Evolutionary conservation across 2,329 filamentous ascomycete genomes (phyloP), one percentile per base, ranked within the genome.

Genomic region (Colletotrichum plurivorum): DNA sequence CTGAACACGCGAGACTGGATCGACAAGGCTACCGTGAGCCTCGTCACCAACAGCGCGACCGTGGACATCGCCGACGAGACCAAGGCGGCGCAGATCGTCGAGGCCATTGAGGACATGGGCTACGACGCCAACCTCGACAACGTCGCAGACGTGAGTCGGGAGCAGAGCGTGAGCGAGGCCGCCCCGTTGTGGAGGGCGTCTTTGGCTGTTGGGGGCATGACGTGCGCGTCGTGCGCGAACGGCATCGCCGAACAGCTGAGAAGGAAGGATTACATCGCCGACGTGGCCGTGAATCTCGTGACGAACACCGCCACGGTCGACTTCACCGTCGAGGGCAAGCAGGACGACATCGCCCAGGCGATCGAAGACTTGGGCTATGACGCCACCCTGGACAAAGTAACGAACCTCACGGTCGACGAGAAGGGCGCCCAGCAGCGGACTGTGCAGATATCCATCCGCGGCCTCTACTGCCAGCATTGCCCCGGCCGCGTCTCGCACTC

Each of bases 381-480:
- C 31, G 87, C 87, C n/a, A 80, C 84, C 1, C 75, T 90, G 31
- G 84, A 85, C 69, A 82, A 81, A 41, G 77, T 84, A 10, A 73
- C 76, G 25, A 74, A 74, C 20, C 73, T 84, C 10, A 78, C 79
- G 48, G 27, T 56, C 10, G 69, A 73, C 27, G 64, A 72, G 5
- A 70, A 73, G 31, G 62, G 63, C 25, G 70, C 70, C 10, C 73
- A 79, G 54, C 77, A 84, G 58, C 83, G 92, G 54, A 89, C 88
- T 1, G 85, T 94, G 2, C 87, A 91, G 63, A 89, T 95, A 65
- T 80, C 80, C 46, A 83, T 95, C 56, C 86, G 92, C 57, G 93
- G 93, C 56, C 90, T 95, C 81, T 94, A 92, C 78, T 95, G 93
- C 78, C 84, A 87, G 15, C 89, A 93, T 74, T 95, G 93, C 73